phyloP scores from a whole-genome alignment of 441 rosid genomes.

The Adansonia rubrostipa region DNA sequence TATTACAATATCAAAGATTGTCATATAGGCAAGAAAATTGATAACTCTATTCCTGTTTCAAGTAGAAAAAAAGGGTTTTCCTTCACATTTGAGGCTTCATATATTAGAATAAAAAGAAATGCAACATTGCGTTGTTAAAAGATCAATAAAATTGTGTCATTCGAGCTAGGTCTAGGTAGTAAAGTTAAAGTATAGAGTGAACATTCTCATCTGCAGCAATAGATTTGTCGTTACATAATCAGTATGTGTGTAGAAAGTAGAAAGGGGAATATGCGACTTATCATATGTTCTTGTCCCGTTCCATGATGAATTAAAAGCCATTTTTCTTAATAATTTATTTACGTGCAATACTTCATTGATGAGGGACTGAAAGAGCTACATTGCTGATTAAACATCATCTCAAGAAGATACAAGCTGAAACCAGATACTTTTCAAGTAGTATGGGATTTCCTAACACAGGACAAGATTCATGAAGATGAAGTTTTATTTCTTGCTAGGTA shows the following conservation, averaged over 20 bases:
- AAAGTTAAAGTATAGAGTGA: neutral
- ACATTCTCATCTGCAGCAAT: constrained; percentile 8
- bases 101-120: constrained; percentile 8
- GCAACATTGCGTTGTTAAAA: neutral
- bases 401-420: constrained; percentile 31
- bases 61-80: neutral
- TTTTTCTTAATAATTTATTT: neutral
- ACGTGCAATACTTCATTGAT: constrained; percentile 17
- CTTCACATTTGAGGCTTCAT: neutral
- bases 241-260: neutral
- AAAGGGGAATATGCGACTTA: neutral
- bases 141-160: neutral
- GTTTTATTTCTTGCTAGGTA: constrained; percentile 26
- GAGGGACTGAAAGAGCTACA: constrained; percentile 19
- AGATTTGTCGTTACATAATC: neutral
- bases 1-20: neutral
- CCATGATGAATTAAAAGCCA: neutral
- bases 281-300: constrained; percentile 5
- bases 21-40: constrained; percentile 2
- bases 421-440: constrained; percentile 21
- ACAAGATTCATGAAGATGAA: constrained; percentile 22
- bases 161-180: neutral
- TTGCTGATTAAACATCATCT: constrained; percentile 5
- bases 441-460: constrained; percentile 10
- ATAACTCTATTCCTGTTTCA: constrained; percentile 20